Conservation (phyloP, 305 asterid genomes). For the Fraxinus angustifolia region DNA sequence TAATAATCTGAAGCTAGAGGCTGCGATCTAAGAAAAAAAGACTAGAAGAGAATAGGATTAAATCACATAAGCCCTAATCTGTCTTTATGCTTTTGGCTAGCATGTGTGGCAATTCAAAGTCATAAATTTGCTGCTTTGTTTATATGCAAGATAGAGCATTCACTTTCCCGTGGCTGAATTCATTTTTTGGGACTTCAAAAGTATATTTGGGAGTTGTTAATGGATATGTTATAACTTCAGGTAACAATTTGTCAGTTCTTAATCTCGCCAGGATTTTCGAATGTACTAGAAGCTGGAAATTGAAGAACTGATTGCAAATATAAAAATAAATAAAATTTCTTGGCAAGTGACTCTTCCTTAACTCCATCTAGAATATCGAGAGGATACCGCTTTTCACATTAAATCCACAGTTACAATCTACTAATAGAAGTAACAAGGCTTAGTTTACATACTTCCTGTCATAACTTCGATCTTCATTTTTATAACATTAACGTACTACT, state of each 20-base stretch:
- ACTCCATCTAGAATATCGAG: background rate
- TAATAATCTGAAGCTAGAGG: constrained; percentile 1
- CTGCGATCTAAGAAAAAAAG: background rate
- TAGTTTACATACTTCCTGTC: background rate
- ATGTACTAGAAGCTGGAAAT: background rate
- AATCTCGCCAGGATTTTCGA: background rate
- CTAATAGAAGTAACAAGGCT: background rate
- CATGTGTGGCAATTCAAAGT: background rate
- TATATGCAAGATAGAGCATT: background rate
- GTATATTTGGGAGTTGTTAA: background rate
- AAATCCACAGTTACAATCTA: background rate
- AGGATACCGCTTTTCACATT: background rate
- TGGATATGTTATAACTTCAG: background rate
- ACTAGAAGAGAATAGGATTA: background rate
- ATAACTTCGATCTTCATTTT: background rate
- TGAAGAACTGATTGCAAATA: background rate
- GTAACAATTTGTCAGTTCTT: background rate
- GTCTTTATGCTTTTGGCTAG: background rate
- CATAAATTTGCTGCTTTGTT: background rate
- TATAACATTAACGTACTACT: background rate
- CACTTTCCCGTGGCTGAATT: background rate
- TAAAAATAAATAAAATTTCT: background rate
- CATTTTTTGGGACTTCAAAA: background rate
- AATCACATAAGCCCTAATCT: background rate
- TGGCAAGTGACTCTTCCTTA: background rate